A percentile compares a stretch with the other conserved stretches of the same genome.
These are phyloP conservation scores for Sambucus nigra DNA, from an alignment of 129 eudicot genomes.

Conservation along the genomic window DNA sequence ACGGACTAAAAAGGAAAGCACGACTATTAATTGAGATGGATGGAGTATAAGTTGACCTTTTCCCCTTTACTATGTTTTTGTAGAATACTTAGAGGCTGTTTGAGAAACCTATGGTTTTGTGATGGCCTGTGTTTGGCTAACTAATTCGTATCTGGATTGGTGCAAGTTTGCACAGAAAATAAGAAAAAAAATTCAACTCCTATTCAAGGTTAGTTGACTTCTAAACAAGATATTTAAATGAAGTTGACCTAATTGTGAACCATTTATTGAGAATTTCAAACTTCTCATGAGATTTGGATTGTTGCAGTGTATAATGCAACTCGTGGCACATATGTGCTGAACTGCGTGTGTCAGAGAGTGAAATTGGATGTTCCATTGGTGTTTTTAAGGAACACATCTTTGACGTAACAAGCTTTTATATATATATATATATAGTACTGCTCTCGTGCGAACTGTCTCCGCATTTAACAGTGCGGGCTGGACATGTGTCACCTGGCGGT, in stretches of 20 bases:
- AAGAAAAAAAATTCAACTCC: not conserved
- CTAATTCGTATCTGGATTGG: not conserved
- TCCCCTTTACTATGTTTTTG: not conserved
- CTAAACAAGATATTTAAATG: not conserved
- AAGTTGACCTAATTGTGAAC: not conserved
- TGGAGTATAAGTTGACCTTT: not conserved
- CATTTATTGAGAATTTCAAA: not conserved
- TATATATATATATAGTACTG: no score
- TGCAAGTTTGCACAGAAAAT: not conserved
- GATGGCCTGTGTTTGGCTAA: not conserved
- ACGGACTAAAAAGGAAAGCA: no score
- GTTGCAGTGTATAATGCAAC: not conserved
- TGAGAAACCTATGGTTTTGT: not conserved
- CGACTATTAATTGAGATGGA: no score
- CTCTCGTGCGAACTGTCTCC: no score
- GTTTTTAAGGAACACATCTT: not conserved
- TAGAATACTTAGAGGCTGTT: not conserved
- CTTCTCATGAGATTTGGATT: not conserved
- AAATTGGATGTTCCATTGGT: constrained; percentile 1
- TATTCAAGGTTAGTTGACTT: not conserved
- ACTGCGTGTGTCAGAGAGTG: not conserved
- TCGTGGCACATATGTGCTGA: not conserved
- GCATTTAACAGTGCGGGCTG: no score
- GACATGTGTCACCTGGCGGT: no score
- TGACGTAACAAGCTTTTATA: no score